phyloP scores from a whole-genome alignment of 2,329 filamentous ascomycete genomes.

The Nannizzia gypsea region DNA sequence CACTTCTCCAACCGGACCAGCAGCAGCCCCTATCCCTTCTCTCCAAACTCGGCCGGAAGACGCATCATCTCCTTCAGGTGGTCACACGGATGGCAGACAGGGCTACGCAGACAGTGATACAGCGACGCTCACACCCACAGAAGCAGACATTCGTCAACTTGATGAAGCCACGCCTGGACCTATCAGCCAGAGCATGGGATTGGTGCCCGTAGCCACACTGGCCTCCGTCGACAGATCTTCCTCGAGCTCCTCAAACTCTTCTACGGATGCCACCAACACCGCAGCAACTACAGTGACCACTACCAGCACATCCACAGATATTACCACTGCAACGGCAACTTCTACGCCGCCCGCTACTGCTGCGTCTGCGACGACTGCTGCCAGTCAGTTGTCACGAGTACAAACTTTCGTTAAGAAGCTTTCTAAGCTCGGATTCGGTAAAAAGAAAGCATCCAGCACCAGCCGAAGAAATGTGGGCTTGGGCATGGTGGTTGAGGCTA shows the following conservation, averaged over 20 bases:
- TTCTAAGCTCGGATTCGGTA: neutral
- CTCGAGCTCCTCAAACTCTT: neutral
- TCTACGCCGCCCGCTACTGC: too few species aligned
- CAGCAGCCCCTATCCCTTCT: neutral
- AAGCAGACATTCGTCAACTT: neutral
- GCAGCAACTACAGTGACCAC: neutral
- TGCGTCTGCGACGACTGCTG: too few species aligned
- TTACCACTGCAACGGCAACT: neutral
- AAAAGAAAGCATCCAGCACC: neutral
- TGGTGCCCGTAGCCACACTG: neutral
- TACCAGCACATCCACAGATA: neutral
- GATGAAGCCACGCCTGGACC: neutral
- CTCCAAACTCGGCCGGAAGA: neutral
- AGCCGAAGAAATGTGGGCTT: neutral
- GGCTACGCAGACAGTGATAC: neutral
- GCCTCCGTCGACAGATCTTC: neutral
- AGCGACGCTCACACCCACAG: neutral
- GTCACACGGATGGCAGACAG: neutral
- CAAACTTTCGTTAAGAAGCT: neutral
- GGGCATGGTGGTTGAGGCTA: neutral
- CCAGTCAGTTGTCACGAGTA: neutral
- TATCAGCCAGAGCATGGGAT: neutral
- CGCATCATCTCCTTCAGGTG: neutral
- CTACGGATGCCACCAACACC: neutral
- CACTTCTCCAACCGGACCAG: neutral